A percentile compares a stretch with the other conserved stretches of the same genome.
Conservation (phyloP, 768 basidiomycete species). For the Suillus decipiens region DNA sequence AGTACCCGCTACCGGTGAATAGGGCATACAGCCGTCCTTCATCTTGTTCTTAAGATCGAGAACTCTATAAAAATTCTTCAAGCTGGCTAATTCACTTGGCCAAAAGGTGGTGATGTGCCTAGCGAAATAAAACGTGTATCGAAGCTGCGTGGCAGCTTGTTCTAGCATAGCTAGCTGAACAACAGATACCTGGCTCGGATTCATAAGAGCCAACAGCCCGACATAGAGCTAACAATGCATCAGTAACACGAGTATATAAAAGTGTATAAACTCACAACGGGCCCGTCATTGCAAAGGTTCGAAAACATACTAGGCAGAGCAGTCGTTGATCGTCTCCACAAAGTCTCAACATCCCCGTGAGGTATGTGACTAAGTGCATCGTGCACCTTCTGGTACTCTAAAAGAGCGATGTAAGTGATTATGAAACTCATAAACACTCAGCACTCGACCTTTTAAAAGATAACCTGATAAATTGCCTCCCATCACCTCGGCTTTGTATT, state of each 20-base stretch:
- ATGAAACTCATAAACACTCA: background rate
- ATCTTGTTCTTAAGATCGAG: conserved; percentile 26
- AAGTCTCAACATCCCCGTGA: conserved; percentile 13
- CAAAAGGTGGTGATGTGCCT: conserved; percentile 1
- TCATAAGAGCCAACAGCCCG: conserved; percentile 28
- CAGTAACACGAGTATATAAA: background rate
- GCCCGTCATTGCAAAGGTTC: conserved; percentile 19
- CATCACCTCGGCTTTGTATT: conserved; percentile 26
- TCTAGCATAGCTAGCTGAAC: conserved; percentile 33
- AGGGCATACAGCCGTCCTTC: conserved; percentile 26
- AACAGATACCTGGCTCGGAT: conserved; percentile 30
- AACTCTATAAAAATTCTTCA: conserved; percentile 25
- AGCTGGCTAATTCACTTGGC: conserved; percentile 20
- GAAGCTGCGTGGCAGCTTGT: conserved; percentile 26
- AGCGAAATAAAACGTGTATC: conserved; percentile 21
- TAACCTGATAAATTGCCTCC: conserved; percentile 20
- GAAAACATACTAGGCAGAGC: conserved; percentile 12
- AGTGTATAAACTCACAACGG: conserved; percentile 15
- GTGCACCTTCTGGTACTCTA: conserved; percentile 26
- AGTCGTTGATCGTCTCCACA: conserved; percentile 14
- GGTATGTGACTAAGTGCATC: conserved; percentile 21
- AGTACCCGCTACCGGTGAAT: conserved; percentile 21
- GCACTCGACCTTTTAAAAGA: conserved; percentile 17
- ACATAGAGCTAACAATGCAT: conserved; percentile 26
- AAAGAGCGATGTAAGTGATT: background rate